Percentiles rank a stretch among this genome's conserved stretches.
Conservation (phyloP, 1,284 basidiomycete genomes). For the Meira miltonrushii region DNA sequence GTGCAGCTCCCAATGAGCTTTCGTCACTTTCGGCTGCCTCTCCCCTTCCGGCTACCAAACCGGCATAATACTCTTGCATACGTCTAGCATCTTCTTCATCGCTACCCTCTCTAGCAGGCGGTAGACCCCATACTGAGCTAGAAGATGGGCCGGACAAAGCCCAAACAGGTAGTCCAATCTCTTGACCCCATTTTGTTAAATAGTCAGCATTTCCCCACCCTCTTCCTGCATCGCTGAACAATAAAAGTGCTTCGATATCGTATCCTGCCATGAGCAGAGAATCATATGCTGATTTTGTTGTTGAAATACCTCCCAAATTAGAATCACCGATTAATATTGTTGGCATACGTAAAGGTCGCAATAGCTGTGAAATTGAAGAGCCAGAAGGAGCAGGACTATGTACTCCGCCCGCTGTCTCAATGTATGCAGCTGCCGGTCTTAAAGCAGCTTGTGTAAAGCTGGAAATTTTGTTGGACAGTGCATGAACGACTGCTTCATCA, state of each 20-base stretch:
- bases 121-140: slow-evolving; percentile 24
- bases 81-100: slow-evolving; percentile 58
- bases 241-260: slow-evolving; percentile 76
- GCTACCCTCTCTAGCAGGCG: slow-evolving; percentile 56
- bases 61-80: slow-evolving; percentile 68
- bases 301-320: slow-evolving; percentile 86
- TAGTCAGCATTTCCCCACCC: slow-evolving; percentile 69
- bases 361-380: slow-evolving; percentile 63
- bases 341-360: slow-evolving; percentile 68
- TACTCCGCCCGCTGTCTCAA: slow-evolving; percentile 94
- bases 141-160: slow-evolving; percentile 31
- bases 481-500: background rate
- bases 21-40: slow-evolving; percentile 12
- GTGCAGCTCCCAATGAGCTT: slow-evolving; percentile 56
- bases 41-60: slow-evolving; percentile 44
- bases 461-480: background rate
- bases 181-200: slow-evolving; percentile 64
- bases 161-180: slow-evolving; percentile 59
- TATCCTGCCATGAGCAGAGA: slow-evolving; percentile 84
- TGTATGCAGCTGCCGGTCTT: slow-evolving; percentile 59
- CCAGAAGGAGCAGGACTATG: slow-evolving; percentile 86
- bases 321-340: slow-evolving; percentile 81
- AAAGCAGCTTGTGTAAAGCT: background rate
- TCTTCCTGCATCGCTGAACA: slow-evolving; percentile 65
- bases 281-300: slow-evolving; percentile 89